phyloP scores from a whole-genome alignment of 2,329 filamentous ascomycete genomes.

The Trichoderma afroharzianum region DNA sequence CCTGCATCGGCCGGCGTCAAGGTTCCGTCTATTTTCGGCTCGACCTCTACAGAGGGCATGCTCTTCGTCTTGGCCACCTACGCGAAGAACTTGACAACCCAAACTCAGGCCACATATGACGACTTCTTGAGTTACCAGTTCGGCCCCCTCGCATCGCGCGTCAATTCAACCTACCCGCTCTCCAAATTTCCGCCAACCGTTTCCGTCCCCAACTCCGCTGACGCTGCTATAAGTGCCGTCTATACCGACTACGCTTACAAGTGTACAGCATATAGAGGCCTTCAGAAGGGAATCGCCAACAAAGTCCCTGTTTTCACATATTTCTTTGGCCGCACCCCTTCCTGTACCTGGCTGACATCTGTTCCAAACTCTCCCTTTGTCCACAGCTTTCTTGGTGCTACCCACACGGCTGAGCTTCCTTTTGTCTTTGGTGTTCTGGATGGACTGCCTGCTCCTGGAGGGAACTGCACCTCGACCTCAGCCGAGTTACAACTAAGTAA shows the following conservation, averaged over 20 bases:
- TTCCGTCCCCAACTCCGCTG: neutral
- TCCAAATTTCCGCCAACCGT: neutral
- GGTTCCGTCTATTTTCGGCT: neutral
- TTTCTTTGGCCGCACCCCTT: neutral
- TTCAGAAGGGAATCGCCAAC: neutral
- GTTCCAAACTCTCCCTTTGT: neutral
- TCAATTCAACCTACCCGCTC: conserved; percentile 3
- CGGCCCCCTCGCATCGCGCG: neutral
- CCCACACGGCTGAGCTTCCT: conserved; percentile 1
- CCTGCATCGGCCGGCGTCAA: neutral
- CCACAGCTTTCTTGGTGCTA: conserved; percentile 2
- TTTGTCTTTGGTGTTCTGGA: neutral
- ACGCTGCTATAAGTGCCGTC: neutral
- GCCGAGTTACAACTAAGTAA: neutral
- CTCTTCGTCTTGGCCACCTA: neutral
- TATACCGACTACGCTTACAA: conserved; percentile 4
- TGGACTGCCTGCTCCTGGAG: neutral
- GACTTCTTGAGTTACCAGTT: neutral
- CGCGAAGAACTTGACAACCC: neutral
- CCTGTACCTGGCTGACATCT: neutral
- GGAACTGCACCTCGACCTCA: neutral
- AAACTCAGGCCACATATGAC: neutral
- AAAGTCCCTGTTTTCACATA: neutral
- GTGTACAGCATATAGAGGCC: neutral
- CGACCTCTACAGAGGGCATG: neutral